Evolutionary conservation across 2,329 filamentous ascomycete species (phyloP).

Genomic region (Harringtonia aguacate): DNA sequence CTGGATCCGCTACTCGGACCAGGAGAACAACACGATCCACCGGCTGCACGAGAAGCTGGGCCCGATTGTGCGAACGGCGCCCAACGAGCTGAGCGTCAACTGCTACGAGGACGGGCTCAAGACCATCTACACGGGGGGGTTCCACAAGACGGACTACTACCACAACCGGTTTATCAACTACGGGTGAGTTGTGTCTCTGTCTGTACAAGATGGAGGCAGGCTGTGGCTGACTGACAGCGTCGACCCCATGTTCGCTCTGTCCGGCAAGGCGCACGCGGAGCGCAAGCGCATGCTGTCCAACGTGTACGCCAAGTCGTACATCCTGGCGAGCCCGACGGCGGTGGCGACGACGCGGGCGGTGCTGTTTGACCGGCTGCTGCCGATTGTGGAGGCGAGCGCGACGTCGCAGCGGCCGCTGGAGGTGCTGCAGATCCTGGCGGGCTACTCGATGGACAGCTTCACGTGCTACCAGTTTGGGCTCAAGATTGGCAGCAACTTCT

Average conservation of each 20-base stretch:
- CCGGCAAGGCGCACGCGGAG: not conserved
- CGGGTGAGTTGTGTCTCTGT: conserved; percentile 1
- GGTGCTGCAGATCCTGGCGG: not conserved
- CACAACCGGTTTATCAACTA: conserved; percentile 3
- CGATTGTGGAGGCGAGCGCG: not conserved
- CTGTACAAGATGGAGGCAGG: not conserved
- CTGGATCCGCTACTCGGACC: conserved; percentile 2
- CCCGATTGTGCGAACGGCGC: conserved; percentile 5
- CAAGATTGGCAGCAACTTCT: not conserved
- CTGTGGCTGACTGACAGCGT: not conserved
- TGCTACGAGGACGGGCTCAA: conserved; percentile 1
- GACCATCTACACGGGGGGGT: conserved; percentile 1
- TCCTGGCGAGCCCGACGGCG: not conserved
- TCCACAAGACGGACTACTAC: conserved; percentile 3
- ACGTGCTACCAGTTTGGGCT: conserved; percentile 2
- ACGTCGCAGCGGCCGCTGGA: not conserved
- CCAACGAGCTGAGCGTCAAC: conserved; percentile 6
- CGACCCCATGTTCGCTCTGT: conserved; percentile 3
- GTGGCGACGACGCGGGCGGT: not conserved
- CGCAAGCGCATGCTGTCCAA: conserved; percentile 2
- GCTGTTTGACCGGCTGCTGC: not conserved
- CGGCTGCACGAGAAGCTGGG: conserved; percentile 4
- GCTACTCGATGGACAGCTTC: conserved; percentile 3
- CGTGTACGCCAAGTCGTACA: not conserved
- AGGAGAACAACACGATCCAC: conserved; percentile 4